Evolutionary conservation across 495 filamentous ascomycete genomes (phyloP).

Genomic region (Aspergillus cavernicola): DNA sequence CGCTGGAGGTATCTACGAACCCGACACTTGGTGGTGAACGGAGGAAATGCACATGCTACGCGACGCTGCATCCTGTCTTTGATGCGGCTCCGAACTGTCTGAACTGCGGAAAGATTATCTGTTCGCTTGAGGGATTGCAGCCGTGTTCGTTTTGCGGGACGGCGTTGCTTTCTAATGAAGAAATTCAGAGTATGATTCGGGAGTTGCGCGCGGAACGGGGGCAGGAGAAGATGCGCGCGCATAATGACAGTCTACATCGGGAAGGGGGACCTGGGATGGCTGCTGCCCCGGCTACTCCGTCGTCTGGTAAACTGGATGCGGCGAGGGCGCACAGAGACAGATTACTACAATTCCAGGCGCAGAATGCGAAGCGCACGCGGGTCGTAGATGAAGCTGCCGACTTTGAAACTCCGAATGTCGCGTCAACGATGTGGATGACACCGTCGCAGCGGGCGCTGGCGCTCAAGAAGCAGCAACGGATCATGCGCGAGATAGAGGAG

Average conservation of each 20-base stretch:
- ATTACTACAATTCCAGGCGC: conserved; percentile 77
- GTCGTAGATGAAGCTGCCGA: conserved; percentile 93
- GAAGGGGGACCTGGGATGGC: conserved; percentile 35
- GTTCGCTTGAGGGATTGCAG: conserved; percentile 87
- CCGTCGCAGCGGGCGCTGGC: conserved; percentile 83
- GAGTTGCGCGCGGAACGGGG: conserved; percentile 82
- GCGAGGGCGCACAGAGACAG: conserved; percentile 73
- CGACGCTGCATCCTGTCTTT: conserved; percentile 77
- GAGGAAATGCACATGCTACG: conserved; percentile 79
- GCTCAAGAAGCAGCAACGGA: conserved; percentile 85
- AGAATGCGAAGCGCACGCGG: conserved; percentile 82
- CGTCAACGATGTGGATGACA: conserved; percentile 78
- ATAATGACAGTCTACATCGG: conserved; percentile 67
- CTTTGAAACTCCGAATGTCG: conserved; percentile 71
- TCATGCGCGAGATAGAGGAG: conserved; percentile 85
- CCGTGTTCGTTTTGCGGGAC: conserved; percentile 89
- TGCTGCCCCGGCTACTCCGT: conserved; percentile 32
- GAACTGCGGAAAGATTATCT: conserved; percentile 94
- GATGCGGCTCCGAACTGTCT: conserved; percentile 87
- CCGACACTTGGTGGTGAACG: conserved; percentile 56
- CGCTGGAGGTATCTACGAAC: conserved; percentile 86
- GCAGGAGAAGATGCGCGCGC: conserved; percentile 74
- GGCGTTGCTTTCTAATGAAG: conserved; percentile 64
- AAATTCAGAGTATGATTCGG: conserved; percentile 82
- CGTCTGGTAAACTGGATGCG: conserved; percentile 38